These are phyloP conservation scores for Apostasia ramifera DNA, from an alignment of 106 monocot genomes.

Conservation along the genomic window DNA sequence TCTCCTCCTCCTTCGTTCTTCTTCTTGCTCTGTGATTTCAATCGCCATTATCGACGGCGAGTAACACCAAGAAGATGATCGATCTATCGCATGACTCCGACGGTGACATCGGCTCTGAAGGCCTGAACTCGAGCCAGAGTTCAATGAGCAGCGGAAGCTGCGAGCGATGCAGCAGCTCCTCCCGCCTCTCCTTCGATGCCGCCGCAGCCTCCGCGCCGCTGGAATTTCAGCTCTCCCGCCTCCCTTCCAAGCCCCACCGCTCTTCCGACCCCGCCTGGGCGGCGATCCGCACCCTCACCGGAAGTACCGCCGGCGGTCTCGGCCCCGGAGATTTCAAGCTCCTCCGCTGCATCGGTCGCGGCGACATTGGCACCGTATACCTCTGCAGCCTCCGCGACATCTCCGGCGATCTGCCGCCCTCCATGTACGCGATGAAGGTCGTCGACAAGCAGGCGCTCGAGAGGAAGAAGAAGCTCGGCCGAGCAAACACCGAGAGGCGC, in stretches of 20 bases:
- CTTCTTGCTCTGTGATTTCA: too few species aligned
- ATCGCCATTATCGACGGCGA: too few species aligned
- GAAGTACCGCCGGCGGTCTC: slow-evolving; percentile 21
- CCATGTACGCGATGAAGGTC: slow-evolving; percentile 82
- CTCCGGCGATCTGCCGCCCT: neutral
- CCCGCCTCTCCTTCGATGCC: slow-evolving; percentile 27
- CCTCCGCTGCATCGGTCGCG: slow-evolving; percentile 58
- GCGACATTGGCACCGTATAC: slow-evolving; percentile 82
- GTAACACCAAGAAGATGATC: neutral
- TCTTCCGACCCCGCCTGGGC: slow-evolving; percentile 19
- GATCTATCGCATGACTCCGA: slow-evolving; percentile 11
- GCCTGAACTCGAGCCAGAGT: slow-evolving; percentile 38
- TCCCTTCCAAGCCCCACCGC: slow-evolving; percentile 16
- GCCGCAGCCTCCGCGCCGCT: slow-evolving; percentile 1
- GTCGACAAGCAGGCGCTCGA: slow-evolving; percentile 59
- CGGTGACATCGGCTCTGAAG: slow-evolving; percentile 15
- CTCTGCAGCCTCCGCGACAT: slow-evolving; percentile 52
- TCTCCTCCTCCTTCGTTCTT: too few species aligned
- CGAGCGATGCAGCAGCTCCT: slow-evolving; percentile 27
- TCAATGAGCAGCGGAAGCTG: slow-evolving; percentile 32
- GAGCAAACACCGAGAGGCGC: slow-evolving; percentile 63
- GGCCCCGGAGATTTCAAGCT: slow-evolving; percentile 67
- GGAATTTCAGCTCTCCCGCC: neutral
- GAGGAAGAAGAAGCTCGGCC: slow-evolving; percentile 65
- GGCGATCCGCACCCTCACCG: slow-evolving; percentile 13